Evolutionary conservation across 768 basidiomycete species (phyloP), one percentile per base, ranked within the genome.

Genomic region (Suillus paluster): DNA sequence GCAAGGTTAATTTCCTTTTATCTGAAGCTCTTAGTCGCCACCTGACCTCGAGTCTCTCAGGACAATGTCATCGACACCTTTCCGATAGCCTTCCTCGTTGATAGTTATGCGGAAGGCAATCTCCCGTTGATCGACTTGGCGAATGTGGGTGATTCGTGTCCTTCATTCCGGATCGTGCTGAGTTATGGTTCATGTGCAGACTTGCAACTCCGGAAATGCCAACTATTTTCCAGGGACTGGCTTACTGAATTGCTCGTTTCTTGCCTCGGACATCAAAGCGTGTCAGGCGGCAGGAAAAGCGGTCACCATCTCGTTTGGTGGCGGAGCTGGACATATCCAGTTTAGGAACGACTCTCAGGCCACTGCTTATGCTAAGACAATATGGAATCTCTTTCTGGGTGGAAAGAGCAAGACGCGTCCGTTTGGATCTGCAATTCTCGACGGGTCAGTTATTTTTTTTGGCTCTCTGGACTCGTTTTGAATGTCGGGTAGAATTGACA

Each of bases 301-400:
- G 25, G 68, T 86, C 27, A 86, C 84, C 15, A 70, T 85, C 39
- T 85, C 84, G 41, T 73, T 87, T 38, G 86, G 87, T 38, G 87
- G 88, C 21, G 86, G 85, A 4, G 83, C 83, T 3, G 89, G 88
- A 14, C 79, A 81, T 23, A 86, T 83, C 21, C 83, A 83, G 6
- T 91, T 91, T 70, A 70, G 78, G 44, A 84, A 82, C 53, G 87
- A 86, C 61, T 71, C 78, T 4, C 84, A 89, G 65, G 90, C 85
- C 2, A 66, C 73, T 11, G 71, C 78, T 4, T 91, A 89, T 69
- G 90, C 86, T 0, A 77, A 86, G 56, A 85, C 85, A 0, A 85
- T 92, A 57, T 92, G 91, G 91, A 60, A 73, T 55, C 62, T 88
- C 52, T 90, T 91, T 71, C 76, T 92, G 30, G 90, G 90, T 10